These are phyloP conservation scores for Gilbertella persicaria DNA, from an alignment of 371 early-diverging fungal species.

Conservation along the genomic window DNA sequence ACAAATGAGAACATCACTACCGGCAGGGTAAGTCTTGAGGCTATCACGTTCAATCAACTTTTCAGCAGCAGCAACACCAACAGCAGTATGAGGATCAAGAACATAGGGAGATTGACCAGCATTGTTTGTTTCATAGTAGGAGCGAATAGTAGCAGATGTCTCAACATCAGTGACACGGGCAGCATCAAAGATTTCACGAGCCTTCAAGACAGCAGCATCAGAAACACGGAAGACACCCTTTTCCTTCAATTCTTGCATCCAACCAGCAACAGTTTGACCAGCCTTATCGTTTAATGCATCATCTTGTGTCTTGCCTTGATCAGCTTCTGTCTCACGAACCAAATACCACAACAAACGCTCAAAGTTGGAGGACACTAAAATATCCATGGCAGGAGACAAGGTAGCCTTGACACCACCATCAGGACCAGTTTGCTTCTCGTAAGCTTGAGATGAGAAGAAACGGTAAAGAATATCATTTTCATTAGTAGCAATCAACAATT, in stretches of 20 bases:
- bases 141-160: constrained; percentile 75
- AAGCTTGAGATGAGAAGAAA: constrained; percentile 87
- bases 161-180: constrained; percentile 73
- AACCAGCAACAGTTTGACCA: constrained; percentile 60
- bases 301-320: constrained; percentile 30
- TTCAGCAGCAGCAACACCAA: constrained; percentile 90
- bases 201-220: constrained; percentile 60
- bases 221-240: constrained; percentile 76
- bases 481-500: constrained; percentile 91
- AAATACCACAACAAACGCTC: constrained; percentile 94
- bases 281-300: constrained; percentile 54
- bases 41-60: constrained; percentile 28
- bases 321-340: constrained; percentile 59
- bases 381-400: constrained; percentile 97
- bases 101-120: constrained; percentile 66
- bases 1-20: constrained; percentile 60
- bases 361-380: constrained; percentile 94
- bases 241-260: constrained; percentile 83
- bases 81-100: constrained; percentile 96
- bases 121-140: constrained; percentile 58
- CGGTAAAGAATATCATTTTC: constrained; percentile 96
- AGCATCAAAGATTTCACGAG: constrained; percentile 77
- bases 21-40: constrained; percentile 33
- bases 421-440: constrained; percentile 65
- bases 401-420: constrained; percentile 78